Evolutionary conservation across 169 alveolate species (phyloP).

Genomic region (Eimeria tenella): DNA sequence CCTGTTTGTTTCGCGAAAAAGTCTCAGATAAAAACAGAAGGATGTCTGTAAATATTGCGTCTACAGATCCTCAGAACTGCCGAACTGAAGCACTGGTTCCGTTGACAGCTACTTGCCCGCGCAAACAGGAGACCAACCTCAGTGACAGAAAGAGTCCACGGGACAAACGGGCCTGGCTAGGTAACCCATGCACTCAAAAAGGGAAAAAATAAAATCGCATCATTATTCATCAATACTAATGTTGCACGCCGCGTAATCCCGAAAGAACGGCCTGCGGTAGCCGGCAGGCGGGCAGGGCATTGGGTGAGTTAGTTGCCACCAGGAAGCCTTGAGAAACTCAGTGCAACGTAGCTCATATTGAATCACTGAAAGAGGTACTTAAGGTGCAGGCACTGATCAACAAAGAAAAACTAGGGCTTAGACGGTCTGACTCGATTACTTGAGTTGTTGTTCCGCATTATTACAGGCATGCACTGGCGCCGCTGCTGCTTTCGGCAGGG

Average conservation of each 20-base stretch:
- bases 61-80: slow-evolving; percentile 9
- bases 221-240: neutral
- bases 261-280: slow-evolving; percentile 18
- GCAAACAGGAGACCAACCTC: slow-evolving; percentile 7
- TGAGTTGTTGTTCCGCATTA: too few species aligned
- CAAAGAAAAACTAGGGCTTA: too few species aligned
- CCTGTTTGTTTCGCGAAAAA: slow-evolving; percentile 28
- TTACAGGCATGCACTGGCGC: slow-evolving; percentile 39
- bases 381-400: too few species aligned
- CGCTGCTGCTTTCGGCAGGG: slow-evolving; percentile 34
- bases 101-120: slow-evolving; percentile 34
- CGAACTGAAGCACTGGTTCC: slow-evolving; percentile 22
- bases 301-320: slow-evolving; percentile 11
- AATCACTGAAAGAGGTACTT: too few species aligned
- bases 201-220: neutral
- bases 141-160: slow-evolving; percentile 47
- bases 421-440: too few species aligned
- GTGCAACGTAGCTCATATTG: too few species aligned
- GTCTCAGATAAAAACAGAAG: neutral
- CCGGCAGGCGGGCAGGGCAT: slow-evolving; percentile 54
- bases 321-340: neutral
- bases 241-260: neutral
- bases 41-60: neutral
- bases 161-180: neutral
- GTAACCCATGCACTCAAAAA: neutral